Evolutionary conservation across 176 grass and related monocot genomes (phyloP).

Genomic region (Avena eriantha): DNA sequence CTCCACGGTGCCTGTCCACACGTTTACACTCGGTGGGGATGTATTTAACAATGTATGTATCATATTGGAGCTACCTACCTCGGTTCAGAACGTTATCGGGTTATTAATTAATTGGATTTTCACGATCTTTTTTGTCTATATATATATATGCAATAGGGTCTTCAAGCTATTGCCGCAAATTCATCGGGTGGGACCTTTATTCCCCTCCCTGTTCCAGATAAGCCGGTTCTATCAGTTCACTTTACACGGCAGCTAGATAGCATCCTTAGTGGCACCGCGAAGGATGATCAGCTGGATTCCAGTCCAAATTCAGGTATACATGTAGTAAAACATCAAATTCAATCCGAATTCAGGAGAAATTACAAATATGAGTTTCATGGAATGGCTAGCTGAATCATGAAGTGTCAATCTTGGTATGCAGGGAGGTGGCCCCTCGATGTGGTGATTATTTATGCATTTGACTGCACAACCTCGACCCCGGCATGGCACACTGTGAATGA

Average conservation of each 20-base stretch:
- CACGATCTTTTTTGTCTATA: no score
- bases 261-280: background rate
- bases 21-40: background rate
- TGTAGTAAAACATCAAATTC: no score
- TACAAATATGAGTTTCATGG: no score
- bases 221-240: background rate
- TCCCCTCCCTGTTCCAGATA: background rate
- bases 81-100: background rate
- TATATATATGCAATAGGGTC: background rate
- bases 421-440: background rate
- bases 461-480: background rate
- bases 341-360: no score
- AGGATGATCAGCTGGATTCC: no score
- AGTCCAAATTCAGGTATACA: no score
- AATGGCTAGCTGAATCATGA: background rate
- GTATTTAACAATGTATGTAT: background rate
- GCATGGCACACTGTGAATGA: background rate
- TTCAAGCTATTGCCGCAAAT: background rate
- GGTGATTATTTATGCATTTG: conserved; percentile 4
- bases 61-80: no score
- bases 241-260: background rate
- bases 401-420: background rate
- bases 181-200: background rate
- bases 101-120: no score
- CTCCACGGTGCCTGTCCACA: background rate